Evolutionary conservation across 352 stramenopile genomes (phyloP).

Genomic region (Phytophthora litchii): DNA sequence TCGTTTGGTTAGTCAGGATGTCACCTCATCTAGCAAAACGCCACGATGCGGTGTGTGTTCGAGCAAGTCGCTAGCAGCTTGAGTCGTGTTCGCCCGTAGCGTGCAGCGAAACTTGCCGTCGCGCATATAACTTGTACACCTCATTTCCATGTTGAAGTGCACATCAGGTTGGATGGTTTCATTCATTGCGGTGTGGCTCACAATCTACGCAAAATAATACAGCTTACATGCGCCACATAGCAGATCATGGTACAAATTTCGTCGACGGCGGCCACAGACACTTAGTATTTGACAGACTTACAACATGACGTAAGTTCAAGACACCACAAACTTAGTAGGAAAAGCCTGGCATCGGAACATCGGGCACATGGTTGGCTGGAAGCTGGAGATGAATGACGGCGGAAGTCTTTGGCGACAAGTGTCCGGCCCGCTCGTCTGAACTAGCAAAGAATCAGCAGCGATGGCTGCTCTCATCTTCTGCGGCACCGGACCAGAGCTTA

Average conservation of each 20-base stretch:
- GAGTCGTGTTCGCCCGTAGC: constrained; percentile 20
- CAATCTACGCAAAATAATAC: constrained; percentile 41
- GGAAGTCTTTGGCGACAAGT: constrained; percentile 20
- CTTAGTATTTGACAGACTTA: constrained; percentile 11
- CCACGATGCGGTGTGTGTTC: constrained; percentile 21
- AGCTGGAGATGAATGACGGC: constrained; percentile 28
- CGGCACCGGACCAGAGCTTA: constrained; percentile 39
- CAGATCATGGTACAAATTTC: constrained; percentile 34
- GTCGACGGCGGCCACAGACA: constrained; percentile 3
- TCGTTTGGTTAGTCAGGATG: constrained; percentile 27
- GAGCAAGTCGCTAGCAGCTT: constrained; percentile 22
- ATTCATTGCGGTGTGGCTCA: constrained; percentile 8
- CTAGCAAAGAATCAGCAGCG: constrained; percentile 36
- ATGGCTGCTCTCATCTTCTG: constrained; percentile 47
- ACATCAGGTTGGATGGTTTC: constrained; percentile 22
- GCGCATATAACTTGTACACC: constrained; percentile 7
- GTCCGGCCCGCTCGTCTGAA: constrained; percentile 27
- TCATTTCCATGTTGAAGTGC: constrained; percentile 25
- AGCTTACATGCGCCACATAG: constrained; percentile 22
- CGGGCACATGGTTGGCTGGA: constrained; percentile 28
- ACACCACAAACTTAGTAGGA: constrained; percentile 8
- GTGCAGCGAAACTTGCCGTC: constrained; percentile 35
- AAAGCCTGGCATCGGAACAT: constrained; percentile 32
- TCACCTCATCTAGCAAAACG: constrained; percentile 20
- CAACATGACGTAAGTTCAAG: constrained; percentile 31